Percentiles rank a stretch among this genome's conserved stretches.
These are phyloP conservation scores for Fusarium sterilihyphosum DNA, from an alignment of 2,329 filamentous ascomycete genomes.

Conservation along the genomic window DNA sequence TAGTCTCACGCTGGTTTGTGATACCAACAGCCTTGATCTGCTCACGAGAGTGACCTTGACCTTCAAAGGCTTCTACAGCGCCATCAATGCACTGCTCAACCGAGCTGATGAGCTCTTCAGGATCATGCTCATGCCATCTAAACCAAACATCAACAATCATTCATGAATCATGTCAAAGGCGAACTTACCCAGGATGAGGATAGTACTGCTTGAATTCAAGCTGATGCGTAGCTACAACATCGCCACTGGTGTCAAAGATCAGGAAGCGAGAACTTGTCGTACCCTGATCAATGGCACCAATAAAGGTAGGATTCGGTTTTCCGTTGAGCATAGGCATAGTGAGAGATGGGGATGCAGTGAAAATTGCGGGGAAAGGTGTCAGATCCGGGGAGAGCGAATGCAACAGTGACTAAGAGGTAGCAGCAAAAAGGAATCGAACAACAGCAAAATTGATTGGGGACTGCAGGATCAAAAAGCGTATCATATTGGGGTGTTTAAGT, in stretches of 20 bases:
- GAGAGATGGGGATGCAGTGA: constrained; percentile 18
- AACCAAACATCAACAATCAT: neutral
- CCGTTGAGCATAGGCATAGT: constrained; percentile 48
- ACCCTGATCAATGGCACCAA: constrained; percentile 83
- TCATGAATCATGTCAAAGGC: neutral
- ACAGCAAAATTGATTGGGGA: constrained; percentile 8
- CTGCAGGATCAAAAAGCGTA: neutral
- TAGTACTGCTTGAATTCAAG: constrained; percentile 80
- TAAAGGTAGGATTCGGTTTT: constrained; percentile 56
- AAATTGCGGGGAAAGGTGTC: constrained; percentile 21
- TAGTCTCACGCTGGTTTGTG: constrained; percentile 87
- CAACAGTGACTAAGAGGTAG: constrained; percentile 15
- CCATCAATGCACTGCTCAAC: constrained; percentile 81
- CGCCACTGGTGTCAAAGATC: constrained; percentile 77
- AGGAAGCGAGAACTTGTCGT: constrained; percentile 82
- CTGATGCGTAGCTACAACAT: constrained; percentile 77
- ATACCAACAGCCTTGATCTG: constrained; percentile 82
- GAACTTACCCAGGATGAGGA: constrained; percentile 74
- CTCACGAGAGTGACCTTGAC: constrained; percentile 70
- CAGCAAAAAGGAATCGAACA: neutral
- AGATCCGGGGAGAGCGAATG: constrained; percentile 17
- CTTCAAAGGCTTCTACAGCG: constrained; percentile 74
- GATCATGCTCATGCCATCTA: constrained; percentile 89
- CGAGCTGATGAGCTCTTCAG: constrained; percentile 76
- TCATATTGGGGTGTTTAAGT: constrained; percentile 25